Evolutionary conservation across 2,329 filamentous ascomycete species (phyloP), one percentile per base, ranked within the genome.

Genomic region (Aspergillus ruber): DNA sequence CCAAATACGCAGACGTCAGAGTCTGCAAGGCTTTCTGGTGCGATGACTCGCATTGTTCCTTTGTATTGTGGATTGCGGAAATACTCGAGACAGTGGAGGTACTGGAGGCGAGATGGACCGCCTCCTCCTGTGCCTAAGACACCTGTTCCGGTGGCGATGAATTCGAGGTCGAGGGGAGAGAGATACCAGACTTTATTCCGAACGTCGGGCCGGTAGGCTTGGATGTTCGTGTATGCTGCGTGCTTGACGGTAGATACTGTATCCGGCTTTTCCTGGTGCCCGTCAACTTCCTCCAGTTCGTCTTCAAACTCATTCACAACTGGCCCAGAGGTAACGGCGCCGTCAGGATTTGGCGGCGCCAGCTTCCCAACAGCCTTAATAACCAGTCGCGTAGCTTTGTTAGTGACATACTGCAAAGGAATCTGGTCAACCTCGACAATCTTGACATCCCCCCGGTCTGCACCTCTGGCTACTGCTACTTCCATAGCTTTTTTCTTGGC

Each of bases 91-190:
- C 68, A 63, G 50, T 75, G 72, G 32, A 78, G 60, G 23, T 73
- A 76, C 47, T 75, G 70, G n/a, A 66, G 59, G 50, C 72, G 72
- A 9, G 70, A 63, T 35, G 69, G 64, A 2, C 68, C 69, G n/a
- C 69, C 68, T 12, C 69, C 68, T 10, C 69, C 69, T 7, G 64
- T 68, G 1, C 67, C 69, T 0, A 71, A 57, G 2, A 71, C 57
- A 18, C 65, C 62, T n/a, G 59, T 63, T 6, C 69, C 69, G 6
- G 60, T 58, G 1, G 67, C 61, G 33, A 71, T 67, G 39, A 69
- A 63, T 42, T 66, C 58, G 8, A 71, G 57, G 44, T 72, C 69
- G 6, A 65, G 55, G 10, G 62, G 52, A 0, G 66, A 67, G 4
- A 71, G 44, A 49, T 64, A 64, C 68, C 69, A 72, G n/a, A 65